phyloP scores from a whole-genome alignment of 805 yeast species.

The Yueomyces sp. region DNA sequence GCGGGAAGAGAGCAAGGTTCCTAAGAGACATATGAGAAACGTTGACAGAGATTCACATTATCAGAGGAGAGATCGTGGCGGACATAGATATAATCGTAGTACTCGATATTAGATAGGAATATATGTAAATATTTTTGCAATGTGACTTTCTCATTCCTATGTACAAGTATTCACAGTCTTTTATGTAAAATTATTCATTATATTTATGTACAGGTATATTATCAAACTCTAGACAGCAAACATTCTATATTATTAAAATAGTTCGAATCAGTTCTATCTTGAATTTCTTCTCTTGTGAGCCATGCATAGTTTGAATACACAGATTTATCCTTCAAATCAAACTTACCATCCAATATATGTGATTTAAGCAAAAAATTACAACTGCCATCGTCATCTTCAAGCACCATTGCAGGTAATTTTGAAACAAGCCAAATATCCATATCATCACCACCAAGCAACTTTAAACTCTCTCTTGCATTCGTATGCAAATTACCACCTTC shows the following conservation, averaged over 20 bases:
- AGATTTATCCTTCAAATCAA: constrained; percentile 31
- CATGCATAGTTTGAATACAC: constrained; percentile 51
- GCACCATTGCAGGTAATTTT: constrained; percentile 66
- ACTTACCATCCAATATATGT: constrained; percentile 77
- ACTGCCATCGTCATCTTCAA: constrained; percentile 23
- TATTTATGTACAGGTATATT: too few species aligned
- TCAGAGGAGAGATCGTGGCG: too few species aligned
- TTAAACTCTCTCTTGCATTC: constrained; percentile 64
- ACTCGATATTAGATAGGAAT: too few species aligned
- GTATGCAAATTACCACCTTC: constrained; percentile 42
- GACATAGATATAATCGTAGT: too few species aligned
- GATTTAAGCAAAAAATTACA: constrained; percentile 68
- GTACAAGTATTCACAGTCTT: too few species aligned
- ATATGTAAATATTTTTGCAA: too few species aligned
- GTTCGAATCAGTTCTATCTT: constrained; percentile 33
- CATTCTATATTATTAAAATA: constrained; percentile 44
- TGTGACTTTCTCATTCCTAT: too few species aligned
- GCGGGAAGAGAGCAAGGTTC: neutral
- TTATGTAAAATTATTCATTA: too few species aligned
- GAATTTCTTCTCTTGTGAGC: constrained; percentile 73
- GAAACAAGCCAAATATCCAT: constrained; percentile 90
- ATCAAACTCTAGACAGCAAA: constrained; percentile 19
- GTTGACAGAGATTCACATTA: too few species aligned
- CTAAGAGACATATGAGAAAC: neutral
- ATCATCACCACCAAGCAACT: constrained; percentile 54